Evolutionary conservation across 2,329 filamentous ascomycete genomes (phyloP), one percentile per base, ranked within the genome.

Genomic region (Colletotrichum trifolii): DNA sequence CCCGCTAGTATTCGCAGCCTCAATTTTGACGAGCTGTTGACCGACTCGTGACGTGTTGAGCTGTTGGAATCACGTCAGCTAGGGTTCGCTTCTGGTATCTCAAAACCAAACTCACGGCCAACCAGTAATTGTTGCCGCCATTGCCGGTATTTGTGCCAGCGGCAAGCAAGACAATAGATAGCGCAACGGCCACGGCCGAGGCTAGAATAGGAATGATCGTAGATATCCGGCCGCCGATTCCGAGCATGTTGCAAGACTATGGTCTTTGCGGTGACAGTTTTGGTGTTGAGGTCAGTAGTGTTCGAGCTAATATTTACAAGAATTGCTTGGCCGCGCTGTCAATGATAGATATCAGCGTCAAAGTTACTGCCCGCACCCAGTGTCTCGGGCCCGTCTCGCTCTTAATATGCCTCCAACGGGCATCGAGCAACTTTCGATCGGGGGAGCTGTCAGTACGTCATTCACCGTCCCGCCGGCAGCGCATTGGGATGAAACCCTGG

Each of bases 151-250:
- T 49, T 11, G 53, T 61, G 5, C 67, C 67, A 6, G 67, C 38
- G 8, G 53, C 57, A 4, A 68, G 15, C 6, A 68, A 49, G 3
- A 68, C 53, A 4, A 62, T 53, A 3, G 53, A 61, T 38, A 75
- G 86, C 77, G 89, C 2, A 73, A 79, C 56, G 25, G 67, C 53
- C 2, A 67, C 65, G 11, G 60, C 53, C 49, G 67, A 54, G 0
- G 65, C 61, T 11, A 61, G 36, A 8, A 67, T 60, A n/a, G 67
- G 67, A 3, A 68, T 40, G 6, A 68, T 47, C 0, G 56, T 49
- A 4, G 65, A 50, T 11, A 68, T 42, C 13, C 67, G 60, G 38
- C 55, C 62, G 13, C 62, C 62, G 35, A 65, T 62, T 9, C 62
- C 58, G 39, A 65, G 34, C 62, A 65, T 65, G 17, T 5, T 57